Percentiles rank a stretch among this genome's conserved stretches.
phyloP scores from a whole-genome alignment of 2,329 filamentous ascomycete genomes.

The Diaporthe sp. region DNA sequence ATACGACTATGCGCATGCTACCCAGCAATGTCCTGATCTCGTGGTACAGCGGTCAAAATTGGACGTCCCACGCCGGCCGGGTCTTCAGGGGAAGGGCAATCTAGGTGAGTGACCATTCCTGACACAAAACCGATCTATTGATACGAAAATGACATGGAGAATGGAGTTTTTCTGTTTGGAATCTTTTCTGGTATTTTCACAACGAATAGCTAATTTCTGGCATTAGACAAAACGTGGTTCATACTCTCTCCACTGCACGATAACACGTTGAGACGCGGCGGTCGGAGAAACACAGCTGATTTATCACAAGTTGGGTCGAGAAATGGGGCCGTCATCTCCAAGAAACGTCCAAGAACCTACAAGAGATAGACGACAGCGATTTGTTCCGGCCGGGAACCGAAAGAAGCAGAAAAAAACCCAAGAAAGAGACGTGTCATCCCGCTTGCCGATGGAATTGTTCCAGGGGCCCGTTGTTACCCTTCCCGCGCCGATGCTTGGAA shows the following conservation, averaged over 20 bases:
- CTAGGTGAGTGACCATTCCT: neutral
- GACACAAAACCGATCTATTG: neutral
- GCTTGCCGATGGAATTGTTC: constrained; percentile 1
- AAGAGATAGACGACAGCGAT: constrained; percentile 30
- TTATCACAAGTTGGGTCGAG: neutral
- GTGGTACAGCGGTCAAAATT: too few relatives aligned
- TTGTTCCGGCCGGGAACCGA: neutral
- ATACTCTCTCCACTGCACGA: neutral
- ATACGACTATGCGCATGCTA: neutral
- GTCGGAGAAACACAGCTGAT: neutral
- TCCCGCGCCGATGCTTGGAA: constrained; percentile 31
- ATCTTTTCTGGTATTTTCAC: neutral
- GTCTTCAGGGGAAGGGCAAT: neutral
- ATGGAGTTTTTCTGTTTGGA: too few relatives aligned
- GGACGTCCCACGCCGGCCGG: neutral
- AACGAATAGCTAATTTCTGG: neutral
- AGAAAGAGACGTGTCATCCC: constrained; percentile 20
- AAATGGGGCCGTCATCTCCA: neutral
- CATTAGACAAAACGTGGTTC: neutral
- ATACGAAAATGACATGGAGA: neutral
- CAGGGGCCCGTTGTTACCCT: neutral
- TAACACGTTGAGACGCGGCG: neutral
- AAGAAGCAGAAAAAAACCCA: neutral
- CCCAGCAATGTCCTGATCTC: neutral
- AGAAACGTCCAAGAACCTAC: neutral